Evolutionary conservation across 345 rosid genomes (phyloP).

Genomic region (Eucalyptus sideroxylon): DNA sequence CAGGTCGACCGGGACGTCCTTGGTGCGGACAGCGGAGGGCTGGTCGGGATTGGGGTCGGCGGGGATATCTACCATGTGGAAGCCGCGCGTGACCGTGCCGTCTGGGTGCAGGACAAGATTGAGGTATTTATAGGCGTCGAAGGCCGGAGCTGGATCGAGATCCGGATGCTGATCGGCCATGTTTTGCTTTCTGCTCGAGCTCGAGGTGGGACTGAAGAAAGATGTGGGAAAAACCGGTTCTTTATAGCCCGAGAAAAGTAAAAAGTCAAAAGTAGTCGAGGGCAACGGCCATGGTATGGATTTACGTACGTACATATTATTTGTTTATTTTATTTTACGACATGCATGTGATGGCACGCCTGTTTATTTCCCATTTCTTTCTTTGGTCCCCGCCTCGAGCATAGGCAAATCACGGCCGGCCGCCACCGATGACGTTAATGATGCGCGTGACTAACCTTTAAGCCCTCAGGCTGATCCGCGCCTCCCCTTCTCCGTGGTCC

Average conservation of each 20-base stretch:
- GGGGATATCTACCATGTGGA: accelerated
- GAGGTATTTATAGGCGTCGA: not conserved
- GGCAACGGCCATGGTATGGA: not conserved
- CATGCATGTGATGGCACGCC: too few species aligned
- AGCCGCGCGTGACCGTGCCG: not conserved
- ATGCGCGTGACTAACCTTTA: not conserved
- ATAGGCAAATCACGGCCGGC: not conserved
- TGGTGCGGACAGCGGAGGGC: not conserved
- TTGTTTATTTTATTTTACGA: too few species aligned
- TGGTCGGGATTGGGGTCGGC: not conserved
- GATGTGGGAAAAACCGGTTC: not conserved
- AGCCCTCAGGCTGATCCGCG: not conserved
- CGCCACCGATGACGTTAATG: not conserved
- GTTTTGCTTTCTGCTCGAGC: not conserved
- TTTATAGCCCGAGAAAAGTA: not conserved
- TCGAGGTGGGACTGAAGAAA: not conserved
- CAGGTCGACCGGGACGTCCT: not conserved
- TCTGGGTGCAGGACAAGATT: not conserved
- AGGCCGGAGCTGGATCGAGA: not conserved
- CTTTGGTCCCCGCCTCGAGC: too few species aligned
- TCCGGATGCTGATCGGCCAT: not conserved
- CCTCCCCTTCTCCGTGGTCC: not conserved
- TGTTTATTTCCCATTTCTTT: too few species aligned
- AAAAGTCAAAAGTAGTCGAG: not conserved
- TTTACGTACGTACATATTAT: not conserved